phyloP scores from a whole-genome alignment of 805 yeast species.

The Candida pini region DNA sequence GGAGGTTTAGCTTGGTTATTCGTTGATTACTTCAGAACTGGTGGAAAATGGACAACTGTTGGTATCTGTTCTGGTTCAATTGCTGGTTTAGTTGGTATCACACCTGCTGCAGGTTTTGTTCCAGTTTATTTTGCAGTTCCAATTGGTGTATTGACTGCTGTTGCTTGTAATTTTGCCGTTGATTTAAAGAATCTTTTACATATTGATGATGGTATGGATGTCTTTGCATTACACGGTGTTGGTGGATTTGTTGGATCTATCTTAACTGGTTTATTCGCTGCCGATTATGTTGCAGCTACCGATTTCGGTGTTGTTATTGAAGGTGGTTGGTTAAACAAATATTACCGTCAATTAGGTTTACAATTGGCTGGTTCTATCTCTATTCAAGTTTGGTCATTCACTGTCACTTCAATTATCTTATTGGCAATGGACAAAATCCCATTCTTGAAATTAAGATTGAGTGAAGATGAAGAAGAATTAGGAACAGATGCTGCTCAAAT shows the following conservation, averaged over 20 bases:
- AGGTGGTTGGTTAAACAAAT: conserved; percentile 88
- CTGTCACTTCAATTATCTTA: conserved; percentile 64
- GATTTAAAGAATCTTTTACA: conserved; percentile 66
- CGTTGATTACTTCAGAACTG: conserved; percentile 80
- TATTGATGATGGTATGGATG: conserved; percentile 94
- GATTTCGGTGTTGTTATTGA: conserved; percentile 62
- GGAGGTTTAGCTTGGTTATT: conserved; percentile 96
- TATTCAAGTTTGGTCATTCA: conserved; percentile 70
- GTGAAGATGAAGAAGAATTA: conserved; percentile 78
- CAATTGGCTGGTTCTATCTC: conserved; percentile 78
- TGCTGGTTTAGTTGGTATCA: conserved; percentile 90
- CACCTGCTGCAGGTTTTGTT: conserved; percentile 96
- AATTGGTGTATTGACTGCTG: conserved; percentile 74
- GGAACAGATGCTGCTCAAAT: conserved; percentile 90
- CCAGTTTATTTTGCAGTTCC: conserved; percentile 86
- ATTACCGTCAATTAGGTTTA: conserved; percentile 78
- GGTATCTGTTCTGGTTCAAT: conserved; percentile 93
- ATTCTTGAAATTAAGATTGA: conserved; percentile 72
- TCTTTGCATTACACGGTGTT: conserved; percentile 88
- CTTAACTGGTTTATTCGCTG: conserved; percentile 88
- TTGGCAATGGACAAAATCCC: conserved; percentile 70
- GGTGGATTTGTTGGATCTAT: conserved; percentile 86
- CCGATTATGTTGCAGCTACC: conserved; percentile 79
- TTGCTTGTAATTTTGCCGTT: conserved; percentile 79
- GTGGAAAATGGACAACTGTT: conserved; percentile 87